Evolutionary conservation across 177 flowering plant genomes (phyloP).

Genomic region (Vitis hybrid): DNA sequence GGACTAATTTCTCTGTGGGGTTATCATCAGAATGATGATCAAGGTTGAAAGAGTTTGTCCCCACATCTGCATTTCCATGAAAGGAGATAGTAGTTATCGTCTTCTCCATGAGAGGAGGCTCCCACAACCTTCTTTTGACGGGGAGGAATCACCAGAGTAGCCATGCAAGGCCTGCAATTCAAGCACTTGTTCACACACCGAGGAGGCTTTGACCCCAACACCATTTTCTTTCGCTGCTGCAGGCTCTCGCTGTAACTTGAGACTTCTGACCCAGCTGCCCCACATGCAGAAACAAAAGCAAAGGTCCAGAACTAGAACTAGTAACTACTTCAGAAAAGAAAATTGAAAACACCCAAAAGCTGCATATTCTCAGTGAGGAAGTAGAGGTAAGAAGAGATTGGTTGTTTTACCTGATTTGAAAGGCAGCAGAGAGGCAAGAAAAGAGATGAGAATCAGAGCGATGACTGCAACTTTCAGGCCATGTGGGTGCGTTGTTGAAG

Average conservation of each 20-base stretch:
- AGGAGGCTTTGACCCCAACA: constrained; percentile 77
- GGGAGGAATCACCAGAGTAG: constrained; percentile 54
- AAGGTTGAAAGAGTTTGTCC: constrained; percentile 48
- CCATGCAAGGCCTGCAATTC: constrained; percentile 73
- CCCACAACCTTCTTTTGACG: constrained; percentile 15
- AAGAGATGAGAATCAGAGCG: constrained; percentile 19
- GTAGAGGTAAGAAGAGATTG: not conserved
- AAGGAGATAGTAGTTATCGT: constrained; percentile 48
- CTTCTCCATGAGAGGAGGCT: constrained; percentile 19
- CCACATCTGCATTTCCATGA: constrained; percentile 66
- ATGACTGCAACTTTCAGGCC: constrained; percentile 15
- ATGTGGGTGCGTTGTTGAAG: not conserved
- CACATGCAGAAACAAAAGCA: not conserved
- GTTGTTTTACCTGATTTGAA: constrained; percentile 29
- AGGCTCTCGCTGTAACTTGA: constrained; percentile 12
- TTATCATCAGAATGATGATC: not conserved
- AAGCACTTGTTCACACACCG: constrained; percentile 65
- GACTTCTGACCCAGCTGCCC: constrained; percentile 15
- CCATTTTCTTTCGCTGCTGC: constrained; percentile 25
- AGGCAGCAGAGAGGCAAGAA: constrained; percentile 14
- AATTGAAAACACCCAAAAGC: no score
- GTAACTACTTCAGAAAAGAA: not conserved
- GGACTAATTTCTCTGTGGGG: not conserved
- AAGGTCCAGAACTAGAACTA: not conserved
- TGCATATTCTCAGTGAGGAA: no score